Evolutionary conservation across 208 protist genomes (phyloP), one percentile per base, ranked within the genome.

Genomic region (Leishmania guyanensis): DNA sequence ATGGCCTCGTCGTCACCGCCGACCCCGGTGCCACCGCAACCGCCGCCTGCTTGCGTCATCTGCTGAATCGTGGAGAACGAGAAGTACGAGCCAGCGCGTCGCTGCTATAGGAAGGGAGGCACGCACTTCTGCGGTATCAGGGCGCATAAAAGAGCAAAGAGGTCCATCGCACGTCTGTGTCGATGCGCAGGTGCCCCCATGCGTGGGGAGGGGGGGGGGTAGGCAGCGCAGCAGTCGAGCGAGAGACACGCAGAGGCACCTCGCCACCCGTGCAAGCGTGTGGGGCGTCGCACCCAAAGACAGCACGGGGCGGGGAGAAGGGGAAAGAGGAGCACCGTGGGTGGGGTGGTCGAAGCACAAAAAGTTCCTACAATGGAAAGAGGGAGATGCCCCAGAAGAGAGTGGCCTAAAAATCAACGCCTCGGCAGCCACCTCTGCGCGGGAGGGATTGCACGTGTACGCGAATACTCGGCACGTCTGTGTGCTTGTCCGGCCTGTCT

Each of bases 1-100:
- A 82, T 82, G 64, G 43, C 17, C 50, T 70, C 73, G 54, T 46
- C 73, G 33, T 50, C 69, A 50, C 65, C 9, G 12, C n/a, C 33
- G 33, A 9, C n/a, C 9, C 48, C 70, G 26, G 10, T 33, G 70
- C 26, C 26, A 50, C 68, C 3, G 20, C 39, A 39, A 72, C 43
- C 20, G 68, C 68, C 43, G 43, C 43, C 43, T 51, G 43, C 20
- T 4, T 22, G 43, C 20, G 22, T 10, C 43, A 33, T 51, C 43
- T 14, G 46, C 39, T 72, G 43, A 9, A 50, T 12, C 36, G 20
- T 48, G 9, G 26, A 20, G 17, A 72, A 43, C 46, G 68, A 72
- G 20, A 20, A 6, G 68, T 14, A n/a, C 6, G 43, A 26, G 50
- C 58, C 3, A 60, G 14, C 0, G 12, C 20, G 36, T 46, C 65